These are phyloP conservation scores for Arctium lappa DNA, from an alignment of 129 eudicot genomes.

Conservation along the genomic window DNA sequence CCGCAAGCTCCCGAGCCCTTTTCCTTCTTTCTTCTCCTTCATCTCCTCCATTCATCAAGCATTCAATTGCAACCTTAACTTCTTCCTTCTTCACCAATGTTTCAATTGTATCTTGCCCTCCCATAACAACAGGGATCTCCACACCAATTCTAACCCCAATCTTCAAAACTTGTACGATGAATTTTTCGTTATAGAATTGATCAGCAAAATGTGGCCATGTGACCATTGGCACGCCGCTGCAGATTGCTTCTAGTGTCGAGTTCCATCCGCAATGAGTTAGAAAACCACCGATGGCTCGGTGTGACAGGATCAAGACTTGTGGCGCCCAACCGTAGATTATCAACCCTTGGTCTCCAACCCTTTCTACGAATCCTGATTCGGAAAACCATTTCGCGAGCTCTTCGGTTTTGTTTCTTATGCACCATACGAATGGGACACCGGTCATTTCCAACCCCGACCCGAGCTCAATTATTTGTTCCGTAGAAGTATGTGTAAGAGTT, in stretches of 20 bases:
- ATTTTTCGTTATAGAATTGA: conserved; percentile 43
- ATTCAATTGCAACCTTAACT: conserved; percentile 25
- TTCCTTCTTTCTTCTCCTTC: conserved; percentile 33
- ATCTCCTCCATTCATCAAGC: conserved; percentile 36
- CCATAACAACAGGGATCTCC: conserved; percentile 22
- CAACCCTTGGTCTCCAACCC: conserved; percentile 35
- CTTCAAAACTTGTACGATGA: conserved; percentile 33
- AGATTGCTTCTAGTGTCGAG: conserved; percentile 44
- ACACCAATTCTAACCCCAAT: conserved; percentile 42
- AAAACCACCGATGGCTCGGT: conserved; percentile 52
- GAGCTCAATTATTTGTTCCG: conserved; percentile 39
- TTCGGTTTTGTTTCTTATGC: conserved; percentile 20
- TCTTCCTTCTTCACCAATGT: conserved; percentile 35
- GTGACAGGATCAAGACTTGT: conserved; percentile 47
- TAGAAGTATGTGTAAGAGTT: conserved; percentile 33
- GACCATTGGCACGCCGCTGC: conserved; percentile 49
- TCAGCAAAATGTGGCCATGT: conserved; percentile 57
- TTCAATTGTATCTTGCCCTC: conserved; percentile 19
- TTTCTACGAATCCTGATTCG: conserved; percentile 35
- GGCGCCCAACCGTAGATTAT: conserved; percentile 65
- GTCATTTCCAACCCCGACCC: conserved; percentile 46
- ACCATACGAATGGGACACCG: conserved; percentile 43
- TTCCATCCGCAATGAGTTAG: conserved; percentile 75
- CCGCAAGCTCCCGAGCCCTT: conserved; percentile 33
- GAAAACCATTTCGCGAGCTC: conserved; percentile 38